A percentile compares a stretch with the other conserved stretches of the same genome.
Evolutionary conservation across 768 basidiomycete species (phyloP).

Genomic region (Filobasidium wieringae): DNA sequence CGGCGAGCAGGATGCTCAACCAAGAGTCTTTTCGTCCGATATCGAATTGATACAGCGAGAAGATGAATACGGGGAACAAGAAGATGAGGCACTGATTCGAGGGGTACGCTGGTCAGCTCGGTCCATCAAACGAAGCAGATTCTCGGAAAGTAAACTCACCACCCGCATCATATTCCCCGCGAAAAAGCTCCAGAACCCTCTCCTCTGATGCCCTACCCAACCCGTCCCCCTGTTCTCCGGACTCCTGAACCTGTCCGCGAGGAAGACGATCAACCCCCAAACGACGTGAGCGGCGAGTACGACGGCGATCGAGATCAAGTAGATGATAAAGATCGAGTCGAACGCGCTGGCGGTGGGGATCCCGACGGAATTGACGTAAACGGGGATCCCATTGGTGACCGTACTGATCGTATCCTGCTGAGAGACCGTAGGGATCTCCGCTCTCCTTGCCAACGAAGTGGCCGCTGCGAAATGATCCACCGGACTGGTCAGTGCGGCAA

Average conservation of each 20-base stretch:
- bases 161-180: conserved; percentile 45
- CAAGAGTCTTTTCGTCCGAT: conserved; percentile 62
- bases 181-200: conserved; percentile 26
- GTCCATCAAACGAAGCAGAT: background rate
- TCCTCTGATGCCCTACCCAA: conserved; percentile 24
- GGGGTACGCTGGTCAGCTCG: background rate
- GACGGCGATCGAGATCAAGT: conserved; percentile 58
- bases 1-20: conserved; percentile 68
- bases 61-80: conserved; percentile 59
- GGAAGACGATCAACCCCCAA: conserved; percentile 44
- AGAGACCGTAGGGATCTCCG: conserved; percentile 21
- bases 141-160: conserved; percentile 43
- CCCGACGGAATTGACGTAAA: conserved; percentile 62
- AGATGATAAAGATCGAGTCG: conserved; percentile 70
- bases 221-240: conserved; percentile 20
- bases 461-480: background rate
- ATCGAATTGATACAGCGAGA: conserved; percentile 84
- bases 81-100: conserved; percentile 50
- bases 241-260: conserved; percentile 33
- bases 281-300: conserved; percentile 47
- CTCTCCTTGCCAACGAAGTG: conserved; percentile 15
- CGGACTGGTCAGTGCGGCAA: conserved; percentile 16
- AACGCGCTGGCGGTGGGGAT: conserved; percentile 80
- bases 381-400: conserved; percentile 66
- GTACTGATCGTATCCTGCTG: conserved; percentile 27